Percentiles rank a stretch among this genome's conserved stretches.
Evolutionary conservation across 1,284 basidiomycete genomes (phyloP).

Genomic region (Heterobasidion parviporum): DNA sequence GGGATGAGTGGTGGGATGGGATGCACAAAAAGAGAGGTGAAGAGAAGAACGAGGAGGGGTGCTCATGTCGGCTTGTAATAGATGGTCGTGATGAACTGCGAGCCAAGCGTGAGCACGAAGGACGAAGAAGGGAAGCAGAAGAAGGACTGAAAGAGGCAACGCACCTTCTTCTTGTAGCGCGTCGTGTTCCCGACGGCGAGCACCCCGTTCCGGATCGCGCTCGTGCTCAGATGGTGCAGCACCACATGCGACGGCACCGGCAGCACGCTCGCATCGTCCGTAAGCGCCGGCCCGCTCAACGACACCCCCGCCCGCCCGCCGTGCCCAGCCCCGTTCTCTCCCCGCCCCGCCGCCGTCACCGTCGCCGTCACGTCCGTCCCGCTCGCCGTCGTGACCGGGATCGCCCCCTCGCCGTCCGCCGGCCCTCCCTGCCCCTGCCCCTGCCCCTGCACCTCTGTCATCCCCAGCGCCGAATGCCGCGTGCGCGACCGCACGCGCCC

Average conservation of each 20-base stretch:
- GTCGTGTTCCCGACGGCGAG: slow-evolving; percentile 92
- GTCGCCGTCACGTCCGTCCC: slow-evolving; percentile 30
- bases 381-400: slow-evolving; percentile 35
- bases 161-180: slow-evolving; percentile 87
- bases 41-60: too few species aligned
- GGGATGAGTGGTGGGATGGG: too few species aligned
- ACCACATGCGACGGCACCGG: slow-evolving; percentile 95
- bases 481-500: background rate
- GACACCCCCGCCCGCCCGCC: slow-evolving; percentile 10
- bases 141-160: slow-evolving; percentile 9
- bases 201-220: slow-evolving; percentile 91
- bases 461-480: slow-evolving; percentile 1
- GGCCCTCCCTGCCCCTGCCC: slow-evolving; percentile 12
- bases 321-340: too few species aligned
- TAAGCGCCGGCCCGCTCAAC: slow-evolving; percentile 36
- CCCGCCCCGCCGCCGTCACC: slow-evolving; percentile 4
- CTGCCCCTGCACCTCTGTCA: slow-evolving; percentile 17
- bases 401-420: background rate
- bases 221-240: slow-evolving; percentile 92
- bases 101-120: background rate
- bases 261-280: slow-evolving; percentile 89
- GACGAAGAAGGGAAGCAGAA: slow-evolving; percentile 1
- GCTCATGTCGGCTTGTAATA: slow-evolving; percentile 51
- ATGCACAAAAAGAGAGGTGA: too few species aligned
- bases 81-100: slow-evolving; percentile 58